Evolutionary conservation across 78 protist genomes (phyloP).

Genomic region (Polysphondylium violaceum): DNA sequence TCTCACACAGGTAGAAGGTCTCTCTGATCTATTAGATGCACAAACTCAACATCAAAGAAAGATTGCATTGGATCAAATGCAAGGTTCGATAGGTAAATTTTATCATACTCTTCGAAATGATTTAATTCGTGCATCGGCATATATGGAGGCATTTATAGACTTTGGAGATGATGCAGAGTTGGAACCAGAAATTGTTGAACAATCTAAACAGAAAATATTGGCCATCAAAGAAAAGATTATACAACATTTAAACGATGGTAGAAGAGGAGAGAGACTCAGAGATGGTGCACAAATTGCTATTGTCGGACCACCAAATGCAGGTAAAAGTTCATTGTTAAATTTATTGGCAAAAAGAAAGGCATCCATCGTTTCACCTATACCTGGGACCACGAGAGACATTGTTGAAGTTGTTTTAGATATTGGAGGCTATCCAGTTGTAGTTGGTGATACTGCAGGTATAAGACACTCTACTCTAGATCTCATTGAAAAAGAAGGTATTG

Average conservation of each 20-base stretch:
- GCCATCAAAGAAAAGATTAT: slow-evolving; percentile 20
- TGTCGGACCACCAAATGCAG: slow-evolving; percentile 91
- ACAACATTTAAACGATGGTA: slow-evolving; percentile 78
- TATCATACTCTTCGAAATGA: background rate
- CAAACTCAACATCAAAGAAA: slow-evolving; percentile 90
- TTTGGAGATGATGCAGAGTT: slow-evolving; percentile 94
- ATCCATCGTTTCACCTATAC: slow-evolving; percentile 92
- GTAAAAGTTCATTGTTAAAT: slow-evolving; percentile 92
- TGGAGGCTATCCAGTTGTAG: slow-evolving; percentile 90
- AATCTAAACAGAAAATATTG: slow-evolving; percentile 16
- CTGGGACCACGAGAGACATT: slow-evolving; percentile 96
- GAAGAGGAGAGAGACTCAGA: slow-evolving; percentile 86
- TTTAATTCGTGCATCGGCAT: slow-evolving; percentile 81
- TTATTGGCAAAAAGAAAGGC: slow-evolving; percentile 86
- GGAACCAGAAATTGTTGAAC: slow-evolving; percentile 78
- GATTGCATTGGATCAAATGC: slow-evolving; percentile 86
- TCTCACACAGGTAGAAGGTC: slow-evolving; percentile 91
- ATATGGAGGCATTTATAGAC: slow-evolving; percentile 94
- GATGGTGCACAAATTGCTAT: slow-evolving; percentile 86
- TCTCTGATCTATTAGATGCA: slow-evolving; percentile 90
- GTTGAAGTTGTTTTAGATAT: slow-evolving; percentile 87
- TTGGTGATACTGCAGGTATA: slow-evolving; percentile 95
- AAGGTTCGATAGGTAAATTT: slow-evolving; percentile 53
- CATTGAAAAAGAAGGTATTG: slow-evolving; percentile 86
- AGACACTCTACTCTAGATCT: slow-evolving; percentile 67